phyloP scores from a whole-genome alignment of 495 filamentous ascomycete species.

The Schizothecium vesticola region DNA sequence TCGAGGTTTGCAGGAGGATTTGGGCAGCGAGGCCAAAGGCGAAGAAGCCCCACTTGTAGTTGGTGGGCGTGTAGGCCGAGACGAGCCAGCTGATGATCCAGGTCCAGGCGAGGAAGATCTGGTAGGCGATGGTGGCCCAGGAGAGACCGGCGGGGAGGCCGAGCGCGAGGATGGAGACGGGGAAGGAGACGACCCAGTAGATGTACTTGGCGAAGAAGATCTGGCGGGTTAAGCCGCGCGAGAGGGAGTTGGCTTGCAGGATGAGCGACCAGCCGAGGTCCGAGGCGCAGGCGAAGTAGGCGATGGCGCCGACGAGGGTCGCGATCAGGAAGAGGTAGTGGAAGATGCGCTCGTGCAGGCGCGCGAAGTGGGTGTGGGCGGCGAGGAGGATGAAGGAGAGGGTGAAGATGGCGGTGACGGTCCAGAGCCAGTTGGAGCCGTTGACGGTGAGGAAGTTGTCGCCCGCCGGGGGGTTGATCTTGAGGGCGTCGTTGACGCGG shows the following conservation, averaged over 20 bases:
- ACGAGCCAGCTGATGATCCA: conserved; percentile 44
- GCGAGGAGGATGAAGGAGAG: conserved; percentile 35
- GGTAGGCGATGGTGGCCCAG: conserved; percentile 44
- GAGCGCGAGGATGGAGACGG: conserved; percentile 34
- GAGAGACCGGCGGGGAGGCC: conserved; percentile 41
- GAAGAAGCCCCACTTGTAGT: conserved; percentile 51
- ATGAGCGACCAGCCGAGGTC: conserved; percentile 37
- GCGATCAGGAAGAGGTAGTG: conserved; percentile 50
- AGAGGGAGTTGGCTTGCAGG: conserved; percentile 24
- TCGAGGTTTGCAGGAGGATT: conserved; percentile 31
- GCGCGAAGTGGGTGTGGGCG: conserved; percentile 35
- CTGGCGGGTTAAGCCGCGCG: conserved; percentile 31
- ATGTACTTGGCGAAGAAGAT: conserved; percentile 50
- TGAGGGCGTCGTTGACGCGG: conserved; percentile 38
- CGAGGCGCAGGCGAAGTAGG: conserved; percentile 42
- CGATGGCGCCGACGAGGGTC: conserved; percentile 40
- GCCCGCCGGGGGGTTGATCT: conserved; percentile 39
- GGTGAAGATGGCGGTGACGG: conserved; percentile 40
- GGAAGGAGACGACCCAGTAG: conserved; percentile 45
- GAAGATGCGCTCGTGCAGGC: conserved; percentile 46
- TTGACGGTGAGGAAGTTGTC: conserved; percentile 34
- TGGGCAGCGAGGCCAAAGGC: conserved; percentile 38
- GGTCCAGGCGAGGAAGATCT: conserved; percentile 39
- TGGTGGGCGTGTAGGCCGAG: conserved; percentile 37
- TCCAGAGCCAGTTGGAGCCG: conserved; percentile 46